Base-by-base conservation (phyloP, 129 eudicot species). In the Cynara cardunculus region DNA sequence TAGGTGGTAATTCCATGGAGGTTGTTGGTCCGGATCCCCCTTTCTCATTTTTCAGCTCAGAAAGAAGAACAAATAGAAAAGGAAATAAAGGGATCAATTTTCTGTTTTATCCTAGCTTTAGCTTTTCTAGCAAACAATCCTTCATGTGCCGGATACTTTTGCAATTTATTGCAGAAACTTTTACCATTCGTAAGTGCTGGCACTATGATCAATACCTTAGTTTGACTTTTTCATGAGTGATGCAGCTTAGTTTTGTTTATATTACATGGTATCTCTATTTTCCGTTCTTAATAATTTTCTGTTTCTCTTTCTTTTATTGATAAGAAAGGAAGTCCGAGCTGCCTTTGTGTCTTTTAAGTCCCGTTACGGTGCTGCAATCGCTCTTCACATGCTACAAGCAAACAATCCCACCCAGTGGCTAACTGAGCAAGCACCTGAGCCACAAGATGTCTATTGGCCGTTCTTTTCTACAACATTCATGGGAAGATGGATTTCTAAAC, bases 381-480 rank as follows among this genome's bases (percentile, higher is more conserved):
- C 87, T 66, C 66, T 77, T 70, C 82, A 77, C 85, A 81, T 86
- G 87, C 89, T 87, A 82, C 97, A 91, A 80, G 84, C 93, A 56
- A 82, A 82, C 35, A 87, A 91, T 69, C 93, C 97, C 22, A 91
- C 91, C 10, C 80, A 85, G 64, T 91, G 91, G 91, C 79, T 88
- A 69, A 86, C 89, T 1, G 97, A 91, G 78, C 89, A 78, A 82
- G 93, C 91, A 39, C 97, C 97, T 9, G 97, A 92, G 81, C 97
- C 97, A 7, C 94, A 80, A 76, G 97, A 92, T 76, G 94, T 92
- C 7, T 89, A 91, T 81, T 91, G 94, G 94, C 94, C 94, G 1
- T 78, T 90, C 77, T 90, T 90, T 69, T 84, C 88, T 69, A 83
- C 94, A 39, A 80, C 94, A 18, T 90, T 90, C 80, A 83, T 90